These are phyloP conservation scores for Tricholoma matsutake DNA, from an alignment of 768 basidiomycete genomes.

Conservation along the genomic window DNA sequence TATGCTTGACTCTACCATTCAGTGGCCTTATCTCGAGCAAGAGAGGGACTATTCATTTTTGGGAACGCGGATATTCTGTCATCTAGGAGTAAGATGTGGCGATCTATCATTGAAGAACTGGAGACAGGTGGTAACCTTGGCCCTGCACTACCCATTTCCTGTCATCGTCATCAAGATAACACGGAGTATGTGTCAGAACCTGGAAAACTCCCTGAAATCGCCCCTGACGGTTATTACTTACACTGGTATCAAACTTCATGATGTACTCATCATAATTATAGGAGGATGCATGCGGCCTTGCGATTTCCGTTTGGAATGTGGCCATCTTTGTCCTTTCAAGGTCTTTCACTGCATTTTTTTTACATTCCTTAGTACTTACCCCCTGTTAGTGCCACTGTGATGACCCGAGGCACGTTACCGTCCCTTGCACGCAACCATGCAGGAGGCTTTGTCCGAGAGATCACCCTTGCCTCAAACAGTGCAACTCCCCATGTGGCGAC, in stretches of 20 bases:
- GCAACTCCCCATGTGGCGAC: conserved; percentile 48
- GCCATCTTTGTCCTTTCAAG: conserved; percentile 63
- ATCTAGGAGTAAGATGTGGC: conserved; percentile 55
- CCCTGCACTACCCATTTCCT: conserved; percentile 51
- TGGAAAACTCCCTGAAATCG: conserved; percentile 44
- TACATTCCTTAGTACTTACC: too few species aligned
- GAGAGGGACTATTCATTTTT: conserved; percentile 69
- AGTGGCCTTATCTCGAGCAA: conserved; percentile 74
- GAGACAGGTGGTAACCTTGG: conserved; percentile 46
- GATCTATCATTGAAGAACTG: conserved; percentile 52
- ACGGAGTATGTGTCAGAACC: conserved; percentile 44
- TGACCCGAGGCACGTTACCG: conserved; percentile 48
- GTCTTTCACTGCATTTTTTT: too few species aligned
- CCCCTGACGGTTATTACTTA: conserved; percentile 67
- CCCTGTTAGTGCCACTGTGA: conserved; percentile 72
- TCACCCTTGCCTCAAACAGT: conserved; percentile 58
- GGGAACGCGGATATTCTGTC: conserved; percentile 61
- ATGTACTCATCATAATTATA: too few species aligned
- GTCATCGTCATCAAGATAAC: conserved; percentile 50
- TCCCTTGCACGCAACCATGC: conserved; percentile 48
- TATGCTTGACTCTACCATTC: conserved; percentile 7
- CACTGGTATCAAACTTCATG: too few species aligned
- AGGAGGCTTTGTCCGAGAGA: conserved; percentile 46
- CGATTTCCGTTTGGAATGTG: conserved; percentile 50
- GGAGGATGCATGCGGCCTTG: conserved; percentile 67